Evolutionary conservation across 179 eudicot species (phyloP).

Genomic region (Silene coronaria): DNA sequence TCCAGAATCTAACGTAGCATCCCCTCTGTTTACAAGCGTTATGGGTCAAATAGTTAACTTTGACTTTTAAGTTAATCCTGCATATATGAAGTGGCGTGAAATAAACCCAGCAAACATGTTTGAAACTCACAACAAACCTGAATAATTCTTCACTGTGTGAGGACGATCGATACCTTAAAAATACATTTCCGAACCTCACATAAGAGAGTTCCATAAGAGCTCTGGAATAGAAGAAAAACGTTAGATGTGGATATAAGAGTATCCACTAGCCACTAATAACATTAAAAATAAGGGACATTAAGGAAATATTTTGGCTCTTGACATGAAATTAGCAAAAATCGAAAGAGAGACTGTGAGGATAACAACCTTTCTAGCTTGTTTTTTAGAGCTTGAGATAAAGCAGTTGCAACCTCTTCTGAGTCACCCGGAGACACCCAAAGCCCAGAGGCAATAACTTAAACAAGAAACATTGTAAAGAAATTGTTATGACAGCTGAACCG

Average conservation of each 20-base stretch:
- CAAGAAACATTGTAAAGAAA: neutral
- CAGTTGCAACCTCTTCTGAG: slow-evolving; percentile 85
- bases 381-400: slow-evolving; percentile 85
- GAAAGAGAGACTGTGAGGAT: neutral
- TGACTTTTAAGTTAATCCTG: neutral
- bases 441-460: slow-evolving; percentile 78
- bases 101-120: neutral
- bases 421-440: slow-evolving; percentile 95
- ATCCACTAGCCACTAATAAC: neutral
- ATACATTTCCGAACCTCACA: slow-evolving; percentile 88
- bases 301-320: neutral
- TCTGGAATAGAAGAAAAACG: slow-evolving; percentile 38
- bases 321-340: slow-evolving; percentile 8
- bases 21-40: neutral
- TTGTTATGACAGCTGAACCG: neutral
- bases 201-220: slow-evolving; percentile 68
- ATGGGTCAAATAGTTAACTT: neutral
- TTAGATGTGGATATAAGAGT: neutral
- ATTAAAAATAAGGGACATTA: neutral
- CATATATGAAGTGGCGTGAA: neutral
- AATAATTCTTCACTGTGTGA: slow-evolving; percentile 70
- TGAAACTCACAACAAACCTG: slow-evolving; percentile 45
- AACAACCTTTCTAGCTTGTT: slow-evolving; percentile 76
- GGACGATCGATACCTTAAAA: slow-evolving; percentile 60
- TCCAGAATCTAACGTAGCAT: too few species aligned